Evolutionary conservation across 2,329 filamentous ascomycete genomes (phyloP).

Genomic region (Hyphodiscus sp.): DNA sequence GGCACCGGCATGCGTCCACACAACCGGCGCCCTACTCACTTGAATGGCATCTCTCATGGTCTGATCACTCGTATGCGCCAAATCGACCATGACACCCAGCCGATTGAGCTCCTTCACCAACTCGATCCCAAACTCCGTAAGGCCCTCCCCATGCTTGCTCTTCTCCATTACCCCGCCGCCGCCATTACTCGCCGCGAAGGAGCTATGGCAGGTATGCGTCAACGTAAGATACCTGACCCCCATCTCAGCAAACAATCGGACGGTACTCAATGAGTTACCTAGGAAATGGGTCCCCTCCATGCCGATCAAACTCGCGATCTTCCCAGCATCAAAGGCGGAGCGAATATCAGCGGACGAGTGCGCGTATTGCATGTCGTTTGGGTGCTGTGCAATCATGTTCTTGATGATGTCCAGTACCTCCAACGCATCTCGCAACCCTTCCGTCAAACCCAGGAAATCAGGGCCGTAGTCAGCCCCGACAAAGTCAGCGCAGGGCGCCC

Average conservation of each 20-base stretch:
- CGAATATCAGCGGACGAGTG: background rate
- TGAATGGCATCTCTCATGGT: constrained; percentile 58
- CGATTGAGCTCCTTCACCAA: constrained; percentile 62
- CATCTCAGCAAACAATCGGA: background rate
- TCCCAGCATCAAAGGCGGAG: constrained; percentile 28
- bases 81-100: constrained; percentile 61
- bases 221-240: background rate
- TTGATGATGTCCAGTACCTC: constrained; percentile 9
- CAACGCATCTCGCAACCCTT: no score
- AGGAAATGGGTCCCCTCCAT: background rate
- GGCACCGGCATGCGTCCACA: constrained; percentile 59
- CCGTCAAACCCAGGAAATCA: no score
- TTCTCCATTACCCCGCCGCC: no score
- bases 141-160: constrained; percentile 23
- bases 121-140: constrained; percentile 47
- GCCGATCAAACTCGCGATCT: background rate
- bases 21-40: constrained; percentile 47
- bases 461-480: constrained; percentile 1
- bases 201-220: background rate
- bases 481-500: constrained; percentile 7
- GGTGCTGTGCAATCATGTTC: constrained; percentile 8
- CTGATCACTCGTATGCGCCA: constrained; percentile 54
- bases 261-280: background rate
- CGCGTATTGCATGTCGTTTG: constrained; percentile 2
- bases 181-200: background rate